Conservation (phyloP, 2,329 filamentous ascomycete species). For the Didymella arachidicola region DNA sequence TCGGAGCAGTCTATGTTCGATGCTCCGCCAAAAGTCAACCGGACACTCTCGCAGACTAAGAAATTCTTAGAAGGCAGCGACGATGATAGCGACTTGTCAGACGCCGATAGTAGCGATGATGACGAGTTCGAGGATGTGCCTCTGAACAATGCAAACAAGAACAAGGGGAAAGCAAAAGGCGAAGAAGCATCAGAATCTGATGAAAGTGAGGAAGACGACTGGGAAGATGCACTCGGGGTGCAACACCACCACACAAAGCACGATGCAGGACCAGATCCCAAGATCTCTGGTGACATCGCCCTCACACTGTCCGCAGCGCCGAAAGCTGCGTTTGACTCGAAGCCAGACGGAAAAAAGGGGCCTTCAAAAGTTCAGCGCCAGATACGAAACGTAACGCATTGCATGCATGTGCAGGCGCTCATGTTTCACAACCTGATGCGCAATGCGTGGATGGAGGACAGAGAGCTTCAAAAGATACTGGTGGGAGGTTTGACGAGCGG, state of each 20-base stretch:
- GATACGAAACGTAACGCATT: slow-evolving; percentile 80
- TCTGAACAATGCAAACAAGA: slow-evolving; percentile 30
- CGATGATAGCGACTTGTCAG: slow-evolving; percentile 52
- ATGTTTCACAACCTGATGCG: slow-evolving; percentile 87
- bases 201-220: slow-evolving; percentile 52
- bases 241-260: slow-evolving; percentile 45
- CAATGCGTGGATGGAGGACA: slow-evolving; percentile 50
- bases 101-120: slow-evolving; percentile 53
- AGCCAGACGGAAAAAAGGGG: slow-evolving; percentile 75
- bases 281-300: slow-evolving; percentile 72
- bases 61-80: slow-evolving; percentile 52
- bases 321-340: slow-evolving; percentile 36
- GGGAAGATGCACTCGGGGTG: slow-evolving; percentile 50
- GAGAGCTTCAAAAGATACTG: slow-evolving; percentile 44
- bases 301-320: slow-evolving; percentile 65
- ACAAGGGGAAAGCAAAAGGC: slow-evolving; percentile 45
- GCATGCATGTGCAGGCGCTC: slow-evolving; percentile 85
- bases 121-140: slow-evolving; percentile 61
- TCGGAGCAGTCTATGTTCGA: slow-evolving; percentile 54
- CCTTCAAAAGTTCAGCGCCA: slow-evolving; percentile 84
- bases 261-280: slow-evolving; percentile 52
- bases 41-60: slow-evolving; percentile 45
- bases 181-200: slow-evolving; percentile 42
- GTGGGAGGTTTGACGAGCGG: slow-evolving; percentile 39
- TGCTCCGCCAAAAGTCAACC: slow-evolving; percentile 46